These are phyloP conservation scores for Trametes polyzona DNA, from an alignment of 1,284 basidiomycete genomes.

Conservation along the genomic window DNA sequence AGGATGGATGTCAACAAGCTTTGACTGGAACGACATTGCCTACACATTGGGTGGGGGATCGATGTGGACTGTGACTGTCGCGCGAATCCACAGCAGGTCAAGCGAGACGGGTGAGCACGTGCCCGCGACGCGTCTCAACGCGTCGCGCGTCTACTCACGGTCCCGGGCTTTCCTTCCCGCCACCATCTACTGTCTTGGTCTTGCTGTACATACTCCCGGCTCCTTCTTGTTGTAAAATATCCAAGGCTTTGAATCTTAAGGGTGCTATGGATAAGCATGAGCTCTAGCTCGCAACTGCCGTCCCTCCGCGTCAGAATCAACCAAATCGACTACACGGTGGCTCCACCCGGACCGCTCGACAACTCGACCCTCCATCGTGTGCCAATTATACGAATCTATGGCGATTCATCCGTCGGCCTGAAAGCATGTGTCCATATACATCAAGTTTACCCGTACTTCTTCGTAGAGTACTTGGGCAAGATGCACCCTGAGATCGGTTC, in stretches of 20 bases:
- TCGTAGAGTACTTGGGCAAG: conserved; percentile 67
- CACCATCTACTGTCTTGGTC: not conserved
- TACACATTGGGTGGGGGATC: no score
- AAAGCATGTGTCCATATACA: conserved; percentile 91
- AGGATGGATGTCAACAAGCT: not conserved
- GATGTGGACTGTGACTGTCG: no score
- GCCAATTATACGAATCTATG: conserved; percentile 89
- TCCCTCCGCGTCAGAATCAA: conserved; percentile 61
- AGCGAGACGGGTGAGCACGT: conserved; percentile 8
- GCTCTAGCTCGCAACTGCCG: conserved; percentile 27
- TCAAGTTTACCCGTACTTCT: conserved; percentile 85
- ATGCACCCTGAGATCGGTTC: conserved; percentile 54
- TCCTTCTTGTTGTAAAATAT: conserved; percentile 8
- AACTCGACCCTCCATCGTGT: conserved; percentile 63
- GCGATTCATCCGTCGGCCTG: conserved; percentile 76
- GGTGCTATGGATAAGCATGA: conserved; percentile 9
- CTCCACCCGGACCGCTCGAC: conserved; percentile 62
- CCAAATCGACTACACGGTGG: conserved; percentile 68
- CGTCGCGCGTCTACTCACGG: not conserved
- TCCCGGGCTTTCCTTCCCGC: not conserved
- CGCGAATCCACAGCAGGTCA: no score
- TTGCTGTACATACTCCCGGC: conserved; percentile 18
- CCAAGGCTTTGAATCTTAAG: not conserved
- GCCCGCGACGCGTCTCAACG: conserved; percentile 16
- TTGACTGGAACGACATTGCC: no score